phyloP scores from a whole-genome alignment of 306 rosid genomes.

The Mimosa bimucronata region DNA sequence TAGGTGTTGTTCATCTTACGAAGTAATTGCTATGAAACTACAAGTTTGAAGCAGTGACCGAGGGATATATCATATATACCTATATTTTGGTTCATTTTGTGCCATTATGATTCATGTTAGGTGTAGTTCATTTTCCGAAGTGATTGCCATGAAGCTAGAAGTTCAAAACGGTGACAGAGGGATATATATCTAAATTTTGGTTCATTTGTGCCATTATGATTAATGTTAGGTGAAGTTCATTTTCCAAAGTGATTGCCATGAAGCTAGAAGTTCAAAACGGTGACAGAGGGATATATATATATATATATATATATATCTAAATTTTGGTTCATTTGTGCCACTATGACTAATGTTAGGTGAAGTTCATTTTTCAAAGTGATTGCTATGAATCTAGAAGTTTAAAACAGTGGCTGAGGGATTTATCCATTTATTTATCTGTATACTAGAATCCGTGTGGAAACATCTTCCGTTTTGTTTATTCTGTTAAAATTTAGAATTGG shows the following conservation, averaged over 20 bases:
- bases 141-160: too few relatives aligned
- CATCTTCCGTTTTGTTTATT: background rate
- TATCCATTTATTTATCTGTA: background rate
- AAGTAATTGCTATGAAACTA: background rate
- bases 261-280: too few relatives aligned
- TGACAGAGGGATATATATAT: too few relatives aligned
- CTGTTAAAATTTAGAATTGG: background rate
- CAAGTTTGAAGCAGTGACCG: background rate
- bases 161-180: too few relatives aligned
- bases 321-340: conserved; percentile 27
- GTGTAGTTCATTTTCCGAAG: too few relatives aligned
- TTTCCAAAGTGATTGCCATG: too few relatives aligned
- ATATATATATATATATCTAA: background rate
- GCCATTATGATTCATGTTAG: too few relatives aligned
- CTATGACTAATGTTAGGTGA: background rate
- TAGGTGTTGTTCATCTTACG: background rate
- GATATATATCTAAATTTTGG: conserved; percentile 7
- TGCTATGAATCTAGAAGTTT: background rate
- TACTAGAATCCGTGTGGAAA: background rate
- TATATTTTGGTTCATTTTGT: too few relatives aligned
- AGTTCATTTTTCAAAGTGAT: background rate
- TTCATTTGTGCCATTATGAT: conserved; percentile 8
- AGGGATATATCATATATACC: too few relatives aligned
- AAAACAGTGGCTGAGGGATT: background rate
- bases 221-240: too few relatives aligned